Base-by-base conservation (phyloP, 2,329 filamentous ascomycete species). In the Apiospora kogelbergensis region DNA sequence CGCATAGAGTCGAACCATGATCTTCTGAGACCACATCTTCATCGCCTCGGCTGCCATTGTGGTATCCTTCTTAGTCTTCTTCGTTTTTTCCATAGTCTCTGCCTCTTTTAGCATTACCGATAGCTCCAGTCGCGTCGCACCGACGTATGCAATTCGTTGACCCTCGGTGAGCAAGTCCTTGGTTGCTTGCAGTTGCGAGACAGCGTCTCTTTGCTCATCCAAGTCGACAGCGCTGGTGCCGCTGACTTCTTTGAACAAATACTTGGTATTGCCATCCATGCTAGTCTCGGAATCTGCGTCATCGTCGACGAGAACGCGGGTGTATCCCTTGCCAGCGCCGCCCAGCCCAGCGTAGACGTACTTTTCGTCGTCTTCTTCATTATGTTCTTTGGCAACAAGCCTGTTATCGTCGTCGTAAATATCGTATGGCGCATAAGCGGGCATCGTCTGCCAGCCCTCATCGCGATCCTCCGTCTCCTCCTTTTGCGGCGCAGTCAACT, bases 1-100 rank as follows among this genome's bases (percentile, higher is more conserved):
- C 15, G 89, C 84, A 79, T 98, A 99, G 15, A 99, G 80, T 30
- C 95, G 90, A 70, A 98, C 90, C 95, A 99, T 99, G 87, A 97
- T 97, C 83, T 97, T 97, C 79, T 99, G 96, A 68, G 93, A 90
- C 95, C 95, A 99, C 92, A 98, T 98, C 80, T 92, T 92, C 83
- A 93, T 91, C 44, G 90, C 88, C 79, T 98, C 96, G 13, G 90
- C 83, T 0, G 92, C 89, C 70, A 91, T 82, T 40, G 88, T 85
- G 13, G 94, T 79, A 57, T 90, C 84, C 79, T 95, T 98, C 80
- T 91, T 96, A 1, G 89, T 87, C 53, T 85, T 87, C 75, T 86
- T 93, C 2, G 86, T 90, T 37, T 73, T 71, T 70, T 90, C 87
- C 46, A 95, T 78, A 13, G 81, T 80, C 68, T 93, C 89, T 67